phyloP scores from a whole-genome alignment of 202 grass and related monocot species.

The Musa balbisiana region DNA sequence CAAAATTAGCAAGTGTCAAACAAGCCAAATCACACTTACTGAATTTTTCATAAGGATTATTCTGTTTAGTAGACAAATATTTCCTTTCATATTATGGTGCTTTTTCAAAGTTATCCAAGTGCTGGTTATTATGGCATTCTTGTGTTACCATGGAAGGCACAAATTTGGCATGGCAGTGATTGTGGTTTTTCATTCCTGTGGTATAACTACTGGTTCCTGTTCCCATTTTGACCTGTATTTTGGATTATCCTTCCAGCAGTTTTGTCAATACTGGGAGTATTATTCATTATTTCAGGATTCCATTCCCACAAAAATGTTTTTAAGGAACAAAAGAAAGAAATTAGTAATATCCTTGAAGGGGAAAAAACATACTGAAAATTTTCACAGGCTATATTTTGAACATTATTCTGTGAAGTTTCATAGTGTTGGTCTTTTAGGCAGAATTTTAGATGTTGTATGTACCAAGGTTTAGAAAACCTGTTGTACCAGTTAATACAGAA shows the following conservation, averaged over 20 bases:
- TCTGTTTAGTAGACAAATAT: too few relatives aligned
- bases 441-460: not conserved
- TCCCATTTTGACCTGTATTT: too few relatives aligned
- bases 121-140: too few relatives aligned
- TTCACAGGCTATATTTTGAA: not conserved
- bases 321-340: not conserved
- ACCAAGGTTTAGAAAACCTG: not conserved
- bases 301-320: not conserved
- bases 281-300: not conserved
- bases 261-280: not conserved
- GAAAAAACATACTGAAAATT: not conserved
- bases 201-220: too few relatives aligned
- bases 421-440: not conserved
- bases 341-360: not conserved
- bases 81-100: too few relatives aligned
- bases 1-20: not conserved
- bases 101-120: too few relatives aligned
- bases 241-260: not conserved
- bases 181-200: not conserved
- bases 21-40: too few relatives aligned
- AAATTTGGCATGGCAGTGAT: not conserved
- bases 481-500: too few relatives aligned
- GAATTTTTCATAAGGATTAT: too few relatives aligned
- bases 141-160: too few relatives aligned
- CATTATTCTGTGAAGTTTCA: not conserved